phyloP scores from a whole-genome alignment of 148 eudicot genomes.

The Talinum fruticosum region DNA sequence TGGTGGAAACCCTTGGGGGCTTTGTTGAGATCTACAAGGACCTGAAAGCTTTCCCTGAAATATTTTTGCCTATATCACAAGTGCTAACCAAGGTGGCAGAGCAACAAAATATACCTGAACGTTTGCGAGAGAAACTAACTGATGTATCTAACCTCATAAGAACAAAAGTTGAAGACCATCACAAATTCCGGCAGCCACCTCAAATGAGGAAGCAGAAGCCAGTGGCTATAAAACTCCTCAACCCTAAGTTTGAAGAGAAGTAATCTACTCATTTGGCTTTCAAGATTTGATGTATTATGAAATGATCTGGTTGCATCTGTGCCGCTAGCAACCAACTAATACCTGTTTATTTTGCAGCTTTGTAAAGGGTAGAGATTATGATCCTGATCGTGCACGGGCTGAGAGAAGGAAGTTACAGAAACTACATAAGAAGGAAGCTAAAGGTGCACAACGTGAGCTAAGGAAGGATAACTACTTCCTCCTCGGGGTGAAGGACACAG shows the following conservation, averaged over 20 bases:
- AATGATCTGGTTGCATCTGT: neutral
- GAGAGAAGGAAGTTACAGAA: constrained; percentile 56
- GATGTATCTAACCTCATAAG: constrained; percentile 45
- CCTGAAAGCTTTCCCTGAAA: constrained; percentile 71
- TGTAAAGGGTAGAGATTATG: constrained; percentile 86
- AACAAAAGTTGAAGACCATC: constrained; percentile 48
- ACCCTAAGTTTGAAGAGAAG: constrained; percentile 86
- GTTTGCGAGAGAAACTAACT: constrained; percentile 50
- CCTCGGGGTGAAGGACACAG: constrained; percentile 58
- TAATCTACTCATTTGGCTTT: constrained; percentile 25
- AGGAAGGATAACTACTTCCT: constrained; percentile 82
- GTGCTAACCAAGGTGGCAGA: constrained; percentile 44
- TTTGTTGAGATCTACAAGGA: constrained; percentile 50
- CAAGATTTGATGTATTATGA: neutral
- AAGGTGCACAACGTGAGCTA: constrained; percentile 76
- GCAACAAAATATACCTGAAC: constrained; percentile 49
- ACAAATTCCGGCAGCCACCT: constrained; percentile 57
- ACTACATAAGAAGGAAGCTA: constrained; percentile 46
- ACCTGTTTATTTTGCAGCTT: constrained; percentile 45
- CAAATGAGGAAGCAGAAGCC: constrained; percentile 77
- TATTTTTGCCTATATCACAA: constrained; percentile 52
- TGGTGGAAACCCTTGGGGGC: constrained; percentile 58
- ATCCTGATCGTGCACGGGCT: constrained; percentile 85
- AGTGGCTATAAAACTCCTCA: constrained; percentile 49
- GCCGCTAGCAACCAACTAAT: neutral